Conservation (phyloP, 1,284 basidiomycete species). For the Paramarasmius palmivorus region DNA sequence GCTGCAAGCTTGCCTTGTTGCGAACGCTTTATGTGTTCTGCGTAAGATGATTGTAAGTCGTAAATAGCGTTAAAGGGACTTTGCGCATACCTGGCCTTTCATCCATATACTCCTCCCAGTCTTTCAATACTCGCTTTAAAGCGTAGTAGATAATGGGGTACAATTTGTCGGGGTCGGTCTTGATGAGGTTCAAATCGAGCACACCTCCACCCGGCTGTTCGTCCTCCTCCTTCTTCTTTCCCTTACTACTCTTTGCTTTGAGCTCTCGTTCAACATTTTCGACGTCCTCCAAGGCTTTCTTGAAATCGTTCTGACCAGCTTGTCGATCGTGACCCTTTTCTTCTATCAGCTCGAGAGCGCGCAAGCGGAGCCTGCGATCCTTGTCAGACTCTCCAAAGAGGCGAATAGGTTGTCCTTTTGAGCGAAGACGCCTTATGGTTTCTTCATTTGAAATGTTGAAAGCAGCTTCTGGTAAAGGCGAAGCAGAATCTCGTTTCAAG, state of each 20-base stretch:
- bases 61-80: not conserved
- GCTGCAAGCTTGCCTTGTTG: slow-evolving; percentile 93
- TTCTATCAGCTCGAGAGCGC: slow-evolving; percentile 93
- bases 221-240: slow-evolving; percentile 63
- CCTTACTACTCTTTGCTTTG: slow-evolving; percentile 58
- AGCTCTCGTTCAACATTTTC: slow-evolving; percentile 81
- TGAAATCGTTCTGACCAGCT: slow-evolving; percentile 91
- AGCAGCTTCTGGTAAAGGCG: slow-evolving; percentile 51
- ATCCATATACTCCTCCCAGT: slow-evolving; percentile 95
- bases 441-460: slow-evolving; percentile 97
- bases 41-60: slow-evolving; percentile 11
- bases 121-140: slow-evolving; percentile 88
- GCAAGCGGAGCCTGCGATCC: slow-evolving; percentile 85
- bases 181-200: slow-evolving; percentile 81
- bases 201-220: slow-evolving; percentile 52
- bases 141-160: slow-evolving; percentile 99
- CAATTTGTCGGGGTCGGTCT: slow-evolving; percentile 92
- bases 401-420: slow-evolving; percentile 92
- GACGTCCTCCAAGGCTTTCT: slow-evolving; percentile 89
- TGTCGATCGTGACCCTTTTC: slow-evolving; percentile 78
- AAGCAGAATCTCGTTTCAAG: slow-evolving; percentile 34
- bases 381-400: slow-evolving; percentile 96
- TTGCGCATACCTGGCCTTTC: slow-evolving; percentile 74
- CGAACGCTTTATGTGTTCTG: slow-evolving; percentile 80
- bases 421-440: slow-evolving; percentile 83